A percentile compares a stretch with the other conserved stretches of the same genome.
These are phyloP conservation scores for Xerocomus spinulosus DNA, from an alignment of 768 basidiomycete species.

Conservation along the genomic window DNA sequence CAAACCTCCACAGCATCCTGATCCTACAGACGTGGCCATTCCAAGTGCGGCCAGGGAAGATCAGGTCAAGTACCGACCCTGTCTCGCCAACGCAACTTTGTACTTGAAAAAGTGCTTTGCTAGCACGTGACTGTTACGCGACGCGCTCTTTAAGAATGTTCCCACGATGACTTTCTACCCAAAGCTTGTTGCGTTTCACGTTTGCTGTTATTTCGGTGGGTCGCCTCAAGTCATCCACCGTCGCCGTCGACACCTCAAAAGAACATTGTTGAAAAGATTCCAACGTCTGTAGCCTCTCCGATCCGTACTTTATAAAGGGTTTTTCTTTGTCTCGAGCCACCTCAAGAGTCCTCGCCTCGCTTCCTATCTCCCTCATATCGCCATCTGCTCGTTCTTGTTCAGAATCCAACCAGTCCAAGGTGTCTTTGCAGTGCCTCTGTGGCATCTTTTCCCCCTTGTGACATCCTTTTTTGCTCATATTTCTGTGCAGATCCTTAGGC, in stretches of 20 bases:
- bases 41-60: too few relatives aligned
- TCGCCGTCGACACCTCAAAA: slow-evolving; percentile 13
- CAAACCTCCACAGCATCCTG: too few relatives aligned
- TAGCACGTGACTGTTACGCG: slow-evolving; percentile 36
- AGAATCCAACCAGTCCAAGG: slow-evolving; percentile 19
- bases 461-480: slow-evolving; percentile 8
- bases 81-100: too few relatives aligned
- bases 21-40: too few relatives aligned
- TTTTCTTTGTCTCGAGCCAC: slow-evolving; percentile 21
- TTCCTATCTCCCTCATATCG: slow-evolving; percentile 26
- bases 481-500: slow-evolving; percentile 6
- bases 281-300: slow-evolving; percentile 5
- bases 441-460: neutral
- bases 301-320: slow-evolving; percentile 13
- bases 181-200: slow-evolving; percentile 27
- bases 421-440: slow-evolving; percentile 8
- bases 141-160: slow-evolving; percentile 35
- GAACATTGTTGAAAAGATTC: slow-evolving; percentile 5
- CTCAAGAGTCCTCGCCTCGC: slow-evolving; percentile 12
- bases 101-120: slow-evolving; percentile 25
- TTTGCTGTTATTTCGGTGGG: slow-evolving; percentile 22
- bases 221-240: slow-evolving; percentile 10
- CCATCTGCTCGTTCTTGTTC: slow-evolving; percentile 14
- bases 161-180: slow-evolving; percentile 26
- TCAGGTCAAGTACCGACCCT: too few relatives aligned